Evolutionary conservation across 257 asterid genomes (phyloP), one percentile per base, ranked within the genome.

Genomic region (Anisodus acutangulus): DNA sequence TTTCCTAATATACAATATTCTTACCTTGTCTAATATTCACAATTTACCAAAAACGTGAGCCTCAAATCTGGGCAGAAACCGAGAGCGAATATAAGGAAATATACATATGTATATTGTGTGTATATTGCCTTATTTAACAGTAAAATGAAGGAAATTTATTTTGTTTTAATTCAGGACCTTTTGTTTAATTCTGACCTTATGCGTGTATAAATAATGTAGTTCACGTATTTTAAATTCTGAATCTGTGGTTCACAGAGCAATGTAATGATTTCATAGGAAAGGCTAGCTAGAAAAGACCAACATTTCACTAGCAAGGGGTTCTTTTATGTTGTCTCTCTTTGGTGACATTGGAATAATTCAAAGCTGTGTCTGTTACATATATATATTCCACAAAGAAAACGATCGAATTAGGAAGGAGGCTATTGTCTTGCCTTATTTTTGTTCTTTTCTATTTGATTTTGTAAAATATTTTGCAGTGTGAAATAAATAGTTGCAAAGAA

Each of bases 361-460:
- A 68, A 74, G 19, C 9, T 11, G 6, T 74, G 12, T 22, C 45
- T 51, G 17, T 51, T 53, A 7, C 7, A 37, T 31, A 31, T 31
- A 68, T 66, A 68, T 66, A 31, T 47, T 47, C 60, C 59, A 47
- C 63, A 51, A 22, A 82, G 78, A 82, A 68, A 67, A 68, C 68
- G 78, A 67, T 53, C 68, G 78, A 82, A 53, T 82, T 37, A 82
- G 55, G 85, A 82, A 82, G 54, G 85, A 51, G 55, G 80, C 55
- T 68, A 68, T 67, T 82, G 80, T 82, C 68, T 68, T 68, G 57
- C 85, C 69, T 82, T 51, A 16, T 17, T 68, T 67, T 82, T 68
- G 85, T 82, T 67, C 54, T 82, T 68, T 82, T 67, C 85, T 31
- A 47, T 68, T 82, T 82, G 64, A 66, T 49, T 82, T 54, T 26